Evolutionary conservation across 306 rosid genomes (phyloP).

Genomic region (Vicia villosa): DNA sequence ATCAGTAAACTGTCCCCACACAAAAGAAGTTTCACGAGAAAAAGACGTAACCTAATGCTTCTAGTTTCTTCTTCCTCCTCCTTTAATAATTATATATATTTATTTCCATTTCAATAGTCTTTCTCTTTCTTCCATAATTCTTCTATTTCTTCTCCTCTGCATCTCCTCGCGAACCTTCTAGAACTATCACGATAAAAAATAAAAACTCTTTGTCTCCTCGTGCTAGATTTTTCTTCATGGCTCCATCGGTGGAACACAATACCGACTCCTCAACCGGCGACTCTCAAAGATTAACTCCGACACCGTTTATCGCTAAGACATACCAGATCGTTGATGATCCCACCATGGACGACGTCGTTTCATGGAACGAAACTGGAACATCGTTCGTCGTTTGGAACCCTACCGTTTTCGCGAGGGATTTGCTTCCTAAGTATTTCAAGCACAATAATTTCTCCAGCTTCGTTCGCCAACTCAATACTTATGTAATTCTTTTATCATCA

Average conservation of each 20-base stretch:
- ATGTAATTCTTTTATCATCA: conserved; percentile 47
- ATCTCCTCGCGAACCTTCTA: too few relatives aligned
- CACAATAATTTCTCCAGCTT: conserved; percentile 95
- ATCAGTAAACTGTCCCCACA: too few relatives aligned
- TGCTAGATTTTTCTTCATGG: conserved; percentile 40
- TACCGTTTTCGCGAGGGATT: conserved; percentile 79
- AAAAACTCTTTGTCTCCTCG: background rate
- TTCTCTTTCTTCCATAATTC: too few relatives aligned
- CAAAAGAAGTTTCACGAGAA: too few relatives aligned
- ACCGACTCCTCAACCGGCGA: conserved; percentile 38
- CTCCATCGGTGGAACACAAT: conserved; percentile 50
- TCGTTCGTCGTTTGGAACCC: conserved; percentile 89
- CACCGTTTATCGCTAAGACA: conserved; percentile 82
- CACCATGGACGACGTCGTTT: conserved; percentile 66
- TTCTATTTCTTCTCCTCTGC: too few relatives aligned
- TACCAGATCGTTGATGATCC: conserved; percentile 74
- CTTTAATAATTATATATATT: too few relatives aligned
- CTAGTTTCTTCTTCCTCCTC: too few relatives aligned
- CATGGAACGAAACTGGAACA: conserved; percentile 91
- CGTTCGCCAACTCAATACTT: conserved; percentile 92
- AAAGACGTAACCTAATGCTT: too few relatives aligned
- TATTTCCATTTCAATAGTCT: too few relatives aligned
- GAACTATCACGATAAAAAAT: too few relatives aligned
- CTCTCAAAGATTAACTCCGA: conserved; percentile 57
- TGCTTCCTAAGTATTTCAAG: conserved; percentile 84